Evolutionary conservation across 805 yeast genomes (phyloP).

Genomic region (Aciculoconidium aculeatum): DNA sequence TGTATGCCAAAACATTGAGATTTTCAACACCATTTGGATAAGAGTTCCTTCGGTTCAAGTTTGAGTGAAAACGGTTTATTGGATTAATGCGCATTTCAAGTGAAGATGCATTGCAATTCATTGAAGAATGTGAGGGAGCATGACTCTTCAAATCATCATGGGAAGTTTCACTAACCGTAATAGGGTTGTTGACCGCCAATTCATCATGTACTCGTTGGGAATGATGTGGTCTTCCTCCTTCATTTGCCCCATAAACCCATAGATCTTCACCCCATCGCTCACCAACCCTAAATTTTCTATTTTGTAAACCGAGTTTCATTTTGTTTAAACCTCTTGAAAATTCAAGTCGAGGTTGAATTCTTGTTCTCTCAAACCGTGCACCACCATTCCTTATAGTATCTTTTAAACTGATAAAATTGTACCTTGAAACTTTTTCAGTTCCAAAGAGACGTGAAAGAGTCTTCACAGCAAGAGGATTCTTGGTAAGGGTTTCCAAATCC

Average conservation of each 20-base stretch:
- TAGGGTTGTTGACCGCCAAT: too few relatives aligned
- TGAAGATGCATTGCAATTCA: constrained; percentile 1
- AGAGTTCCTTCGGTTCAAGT: constrained; percentile 31
- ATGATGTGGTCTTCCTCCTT: too few relatives aligned
- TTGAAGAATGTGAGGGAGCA: constrained; percentile 3
- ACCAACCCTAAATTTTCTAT: too few relatives aligned
- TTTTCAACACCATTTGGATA: constrained; percentile 23
- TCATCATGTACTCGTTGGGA: too few relatives aligned
- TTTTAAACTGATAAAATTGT: constrained; percentile 28
- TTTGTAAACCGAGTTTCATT: constrained; percentile 30
- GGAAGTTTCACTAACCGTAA: too few relatives aligned
- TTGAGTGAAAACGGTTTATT: constrained; percentile 9
- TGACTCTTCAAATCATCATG: too few relatives aligned
- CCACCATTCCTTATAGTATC: constrained; percentile 19
- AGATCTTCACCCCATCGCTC: too few relatives aligned
- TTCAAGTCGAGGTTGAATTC: constrained; percentile 6
- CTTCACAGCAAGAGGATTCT: constrained; percentile 27
- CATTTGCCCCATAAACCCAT: too few relatives aligned
- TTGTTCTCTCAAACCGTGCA: constrained; percentile 1
- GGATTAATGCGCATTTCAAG: constrained; percentile 3
- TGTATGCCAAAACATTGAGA: constrained; percentile 15
- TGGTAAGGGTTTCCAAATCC: constrained; percentile 31
- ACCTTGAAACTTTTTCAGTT: constrained; percentile 7
- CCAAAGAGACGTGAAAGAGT: constrained; percentile 27
- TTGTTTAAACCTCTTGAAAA: constrained; percentile 30